A percentile compares a stretch with the other conserved stretches of the same genome.
Evolutionary conservation across 2,329 filamentous ascomycete genomes (phyloP).

Genomic region (Claviceps sp.): DNA sequence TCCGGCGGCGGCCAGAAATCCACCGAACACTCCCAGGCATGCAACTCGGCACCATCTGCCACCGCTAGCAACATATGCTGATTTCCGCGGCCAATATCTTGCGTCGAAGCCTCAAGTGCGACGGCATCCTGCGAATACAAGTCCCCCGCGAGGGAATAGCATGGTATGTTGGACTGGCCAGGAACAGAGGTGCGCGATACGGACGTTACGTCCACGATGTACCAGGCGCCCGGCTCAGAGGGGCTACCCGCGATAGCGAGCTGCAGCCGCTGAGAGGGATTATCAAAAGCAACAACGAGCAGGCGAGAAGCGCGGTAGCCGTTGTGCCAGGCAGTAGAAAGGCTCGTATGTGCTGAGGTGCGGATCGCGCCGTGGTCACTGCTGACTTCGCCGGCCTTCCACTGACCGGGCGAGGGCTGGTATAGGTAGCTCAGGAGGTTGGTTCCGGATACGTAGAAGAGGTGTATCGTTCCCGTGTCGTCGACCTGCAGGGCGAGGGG

Average conservation of each 20-base stretch:
- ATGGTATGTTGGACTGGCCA: constrained; percentile 7
- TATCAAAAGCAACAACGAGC: constrained; percentile 10
- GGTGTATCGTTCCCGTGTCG: constrained; percentile 8
- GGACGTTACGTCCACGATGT: constrained; percentile 5
- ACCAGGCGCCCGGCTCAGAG: constrained; percentile 5
- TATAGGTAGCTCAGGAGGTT: constrained; percentile 8
- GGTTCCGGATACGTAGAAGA: constrained; percentile 12
- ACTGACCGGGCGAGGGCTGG: constrained; percentile 6
- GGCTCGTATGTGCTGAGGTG: constrained; percentile 5
- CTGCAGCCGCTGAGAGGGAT: constrained; percentile 6
- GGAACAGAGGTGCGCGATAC: constrained; percentile 4
- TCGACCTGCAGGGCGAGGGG: constrained; percentile 9
- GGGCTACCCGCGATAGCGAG: constrained; percentile 10
- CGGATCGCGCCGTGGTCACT: constrained; percentile 1
- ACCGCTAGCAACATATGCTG: constrained; percentile 9
- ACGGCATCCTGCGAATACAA: constrained; percentile 3
- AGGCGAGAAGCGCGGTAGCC: constrained; percentile 4
- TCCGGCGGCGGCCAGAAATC: constrained; percentile 7
- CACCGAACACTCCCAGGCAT: constrained; percentile 10
- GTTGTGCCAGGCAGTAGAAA: constrained; percentile 11
- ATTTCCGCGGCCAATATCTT: background rate
- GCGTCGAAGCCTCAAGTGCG: too few relatives aligned
- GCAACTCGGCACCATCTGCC: constrained; percentile 6
- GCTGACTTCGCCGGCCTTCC: constrained; percentile 7
- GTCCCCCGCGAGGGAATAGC: constrained; percentile 10